Conservation (phyloP, 345 rosid species). For the Lumnitzera littorea region DNA sequence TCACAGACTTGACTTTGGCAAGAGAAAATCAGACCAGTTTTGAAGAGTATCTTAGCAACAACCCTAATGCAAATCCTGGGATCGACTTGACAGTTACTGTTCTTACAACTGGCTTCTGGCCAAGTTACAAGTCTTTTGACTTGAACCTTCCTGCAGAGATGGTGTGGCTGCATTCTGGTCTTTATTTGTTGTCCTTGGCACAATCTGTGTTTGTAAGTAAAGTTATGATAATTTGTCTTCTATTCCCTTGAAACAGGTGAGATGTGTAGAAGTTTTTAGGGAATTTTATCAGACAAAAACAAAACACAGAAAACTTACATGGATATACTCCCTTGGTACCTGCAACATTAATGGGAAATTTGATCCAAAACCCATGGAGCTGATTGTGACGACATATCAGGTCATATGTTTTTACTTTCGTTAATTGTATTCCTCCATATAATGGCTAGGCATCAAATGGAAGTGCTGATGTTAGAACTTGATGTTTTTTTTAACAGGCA, state of each 20-base stretch:
- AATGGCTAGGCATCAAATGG: background rate
- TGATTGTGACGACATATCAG: constrained; percentile 68
- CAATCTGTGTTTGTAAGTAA: no score
- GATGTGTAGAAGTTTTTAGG: constrained; percentile 57
- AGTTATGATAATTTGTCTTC: background rate
- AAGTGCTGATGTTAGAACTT: background rate
- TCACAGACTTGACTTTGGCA: constrained; percentile 65
- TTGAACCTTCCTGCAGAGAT: constrained; percentile 63
- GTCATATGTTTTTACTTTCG: constrained; percentile 12
- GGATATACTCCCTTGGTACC: constrained; percentile 65
- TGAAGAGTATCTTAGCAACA: constrained; percentile 46
- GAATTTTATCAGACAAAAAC: constrained; percentile 54
- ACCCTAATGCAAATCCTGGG: constrained; percentile 41
- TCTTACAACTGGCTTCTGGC: constrained; percentile 76
- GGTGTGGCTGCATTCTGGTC: constrained; percentile 20
- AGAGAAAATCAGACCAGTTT: constrained; percentile 59
- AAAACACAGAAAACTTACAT: constrained; percentile 54
- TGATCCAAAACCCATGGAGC: constrained; percentile 48
- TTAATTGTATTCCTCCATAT: background rate
- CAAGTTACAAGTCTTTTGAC: constrained; percentile 67
- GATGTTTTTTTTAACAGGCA: constrained; percentile 27
- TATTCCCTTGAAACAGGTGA: constrained; percentile 26
- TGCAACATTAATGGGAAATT: constrained; percentile 57
- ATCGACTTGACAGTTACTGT: constrained; percentile 61
- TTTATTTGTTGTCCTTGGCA: background rate